Conservation (phyloP, 805 yeast genomes). For the Soucietia sequanensis region DNA sequence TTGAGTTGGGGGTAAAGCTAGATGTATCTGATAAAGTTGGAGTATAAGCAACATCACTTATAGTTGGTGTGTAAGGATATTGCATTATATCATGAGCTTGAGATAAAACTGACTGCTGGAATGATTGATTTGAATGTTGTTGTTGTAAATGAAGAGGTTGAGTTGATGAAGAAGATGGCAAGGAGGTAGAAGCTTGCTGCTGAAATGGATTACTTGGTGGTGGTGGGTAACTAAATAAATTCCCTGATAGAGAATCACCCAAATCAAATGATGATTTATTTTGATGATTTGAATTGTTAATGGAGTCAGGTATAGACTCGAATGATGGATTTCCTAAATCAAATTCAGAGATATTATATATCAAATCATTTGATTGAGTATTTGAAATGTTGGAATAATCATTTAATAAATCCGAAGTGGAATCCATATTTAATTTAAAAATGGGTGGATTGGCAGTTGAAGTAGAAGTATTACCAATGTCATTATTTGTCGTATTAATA, state of each 20-base stretch:
- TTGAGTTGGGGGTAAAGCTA: constrained; percentile 15
- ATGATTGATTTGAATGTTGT: constrained; percentile 8
- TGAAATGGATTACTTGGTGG: no score
- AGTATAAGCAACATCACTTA: constrained; percentile 16
- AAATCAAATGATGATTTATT: not conserved
- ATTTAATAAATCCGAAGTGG: constrained; percentile 12
- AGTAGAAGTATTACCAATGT: no score
- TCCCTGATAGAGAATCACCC: not conserved
- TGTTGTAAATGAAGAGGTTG: constrained; percentile 8
- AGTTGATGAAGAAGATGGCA: no score
- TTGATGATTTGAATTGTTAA: constrained; percentile 6
- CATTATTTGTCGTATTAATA: no score
- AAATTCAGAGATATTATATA: constrained; percentile 22
- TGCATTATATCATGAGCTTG: no score
- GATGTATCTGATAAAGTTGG: constrained; percentile 18
- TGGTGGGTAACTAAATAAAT: no score
- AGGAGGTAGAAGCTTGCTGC: no score
- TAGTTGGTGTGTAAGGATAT: constrained; percentile 15
- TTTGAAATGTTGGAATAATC: constrained; percentile 9
- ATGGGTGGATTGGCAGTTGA: not conserved
- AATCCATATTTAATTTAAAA: constrained; percentile 9
- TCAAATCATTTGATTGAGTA: constrained; percentile 13
- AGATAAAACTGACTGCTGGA: not conserved
- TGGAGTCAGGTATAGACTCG: constrained; percentile 31
- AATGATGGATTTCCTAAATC: constrained; percentile 24